Base-by-base conservation (phyloP, 345 rosid genomes). In the Stellera chamaejasme region DNA sequence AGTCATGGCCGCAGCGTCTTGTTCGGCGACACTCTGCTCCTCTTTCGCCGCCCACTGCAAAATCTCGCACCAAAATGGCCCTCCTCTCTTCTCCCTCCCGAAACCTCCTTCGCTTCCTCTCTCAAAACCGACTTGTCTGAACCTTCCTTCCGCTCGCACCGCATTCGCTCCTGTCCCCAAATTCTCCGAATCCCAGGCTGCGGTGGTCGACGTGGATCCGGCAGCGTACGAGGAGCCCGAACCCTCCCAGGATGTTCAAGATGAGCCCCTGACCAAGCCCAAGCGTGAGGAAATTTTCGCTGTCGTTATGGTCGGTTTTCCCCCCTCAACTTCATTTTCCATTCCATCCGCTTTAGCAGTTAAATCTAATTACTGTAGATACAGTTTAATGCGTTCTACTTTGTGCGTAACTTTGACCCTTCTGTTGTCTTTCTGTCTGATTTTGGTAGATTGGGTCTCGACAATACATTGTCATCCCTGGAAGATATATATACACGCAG, bases 251-350 rank as follows among this genome's bases (percentile, higher is more conserved):
- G 62, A 25, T 55, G 52, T 72, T 14, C 73, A 69, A 25, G 88
- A 81, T 2, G 66, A 67, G 47, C 88, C 90, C 69, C 84, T 82
- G 78, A 79, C 79, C 1, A 64, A 67, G 44, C 88, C 89, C 69
- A 86, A 84, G 78, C 81, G 99, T 27, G 97, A 86, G 72, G 89
- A 93, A 71, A 61, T 93, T 49, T 93, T 88, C 57, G 99, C 99
- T 57, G 97, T 88, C 59, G 91, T 93, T 69, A 86, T 93, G 95
- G 98, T 92, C 28, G 79, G 85, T 63, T 53, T 39, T 0, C 3
- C 3, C 7, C 39, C 39, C 7, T 32, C 5, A 32, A 4, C 39
- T 32, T 32, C 39, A 19, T 32, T 32, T 32, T 32, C 39, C 39
- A 32, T 4, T 32, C 39, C 39, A 32, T 32, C 3, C 8, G 2